phyloP scores from a whole-genome alignment of 768 basidiomycete genomes.

The Baorangia bicolor region DNA sequence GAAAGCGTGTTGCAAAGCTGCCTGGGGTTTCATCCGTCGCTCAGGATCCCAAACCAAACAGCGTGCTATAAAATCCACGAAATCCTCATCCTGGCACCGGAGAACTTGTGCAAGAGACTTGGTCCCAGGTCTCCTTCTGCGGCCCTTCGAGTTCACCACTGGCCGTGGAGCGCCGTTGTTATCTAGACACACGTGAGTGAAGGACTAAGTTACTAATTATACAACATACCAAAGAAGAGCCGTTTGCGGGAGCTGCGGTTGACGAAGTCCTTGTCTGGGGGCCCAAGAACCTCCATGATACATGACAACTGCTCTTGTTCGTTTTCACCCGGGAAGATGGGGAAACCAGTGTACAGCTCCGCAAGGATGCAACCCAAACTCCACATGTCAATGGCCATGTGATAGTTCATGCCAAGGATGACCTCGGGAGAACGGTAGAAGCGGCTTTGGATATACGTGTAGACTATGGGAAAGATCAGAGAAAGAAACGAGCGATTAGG shows the following conservation, averaged over 20 bases:
- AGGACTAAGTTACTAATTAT: background rate
- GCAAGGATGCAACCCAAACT: constrained; percentile 97
- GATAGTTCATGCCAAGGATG: constrained; percentile 98
- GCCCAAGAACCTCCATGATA: constrained; percentile 98
- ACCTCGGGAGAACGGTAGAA: constrained; percentile 99
- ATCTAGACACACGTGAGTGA: constrained; percentile 48
- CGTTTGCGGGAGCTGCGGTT: constrained; percentile 93
- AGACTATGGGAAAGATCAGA: constrained; percentile 56
- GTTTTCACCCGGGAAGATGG: constrained; percentile 98
- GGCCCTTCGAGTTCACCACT: constrained; percentile 95
- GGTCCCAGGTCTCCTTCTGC: constrained; percentile 85
- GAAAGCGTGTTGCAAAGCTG: constrained; percentile 90
- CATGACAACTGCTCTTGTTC: constrained; percentile 98
- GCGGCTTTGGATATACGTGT: constrained; percentile 98
- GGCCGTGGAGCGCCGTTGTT: constrained; percentile 90
- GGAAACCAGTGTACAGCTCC: constrained; percentile 95
- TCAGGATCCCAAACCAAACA: constrained; percentile 99
- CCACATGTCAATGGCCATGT: constrained; percentile 99
- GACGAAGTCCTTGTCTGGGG: constrained; percentile 93
- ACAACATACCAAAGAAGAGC: constrained; percentile 85
- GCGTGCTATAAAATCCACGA: constrained; percentile 95
- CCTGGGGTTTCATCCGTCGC: constrained; percentile 88
- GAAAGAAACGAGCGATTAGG: background rate
- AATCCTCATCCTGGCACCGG: constrained; percentile 90
- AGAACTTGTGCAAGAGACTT: constrained; percentile 89